Evolutionary conservation across 768 basidiomycete species (phyloP).

Genomic region (Strobilomyces dryophilus): DNA sequence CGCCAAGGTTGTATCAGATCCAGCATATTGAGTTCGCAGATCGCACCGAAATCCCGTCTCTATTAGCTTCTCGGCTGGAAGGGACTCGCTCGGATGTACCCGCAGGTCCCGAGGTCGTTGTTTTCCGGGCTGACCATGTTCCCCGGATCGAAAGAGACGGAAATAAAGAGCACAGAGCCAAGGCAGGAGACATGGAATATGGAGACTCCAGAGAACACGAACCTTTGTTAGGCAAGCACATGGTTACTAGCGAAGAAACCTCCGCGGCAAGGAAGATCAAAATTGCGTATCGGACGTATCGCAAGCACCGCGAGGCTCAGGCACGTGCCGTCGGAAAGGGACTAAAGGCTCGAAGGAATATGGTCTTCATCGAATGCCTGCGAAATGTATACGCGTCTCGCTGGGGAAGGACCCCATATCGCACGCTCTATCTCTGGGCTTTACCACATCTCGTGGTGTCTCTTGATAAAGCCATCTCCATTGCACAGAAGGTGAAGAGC

Average conservation of each 20-base stretch:
- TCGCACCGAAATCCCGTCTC: conserved; percentile 27
- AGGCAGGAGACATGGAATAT: neutral
- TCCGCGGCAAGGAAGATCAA: conserved; percentile 25
- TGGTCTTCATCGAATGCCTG: conserved; percentile 29
- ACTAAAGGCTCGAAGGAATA: conserved; percentile 18
- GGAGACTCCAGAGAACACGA: conserved; percentile 16
- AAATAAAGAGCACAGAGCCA: neutral
- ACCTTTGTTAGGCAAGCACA: conserved; percentile 10
- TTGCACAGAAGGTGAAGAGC: conserved; percentile 27
- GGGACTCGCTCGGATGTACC: conserved; percentile 12
- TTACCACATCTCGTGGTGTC: conserved; percentile 41
- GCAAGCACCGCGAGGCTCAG: neutral
- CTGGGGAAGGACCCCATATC: conserved; percentile 33
- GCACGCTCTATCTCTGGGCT: conserved; percentile 32
- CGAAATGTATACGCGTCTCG: conserved; percentile 21
- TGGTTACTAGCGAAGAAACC: conserved; percentile 25
- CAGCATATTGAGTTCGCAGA: conserved; percentile 30
- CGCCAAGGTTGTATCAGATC: conserved; percentile 15
- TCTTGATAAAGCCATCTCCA: conserved; percentile 31
- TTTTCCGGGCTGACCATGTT: conserved; percentile 5
- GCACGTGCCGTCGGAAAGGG: conserved; percentile 1
- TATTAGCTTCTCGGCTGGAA: conserved; percentile 4
- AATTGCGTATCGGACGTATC: conserved; percentile 10
- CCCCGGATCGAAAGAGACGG: neutral
- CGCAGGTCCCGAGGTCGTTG: conserved; percentile 13